Evolutionary conservation across 306 rosid species (phyloP), one percentile per base, ranked within the genome.

Genomic region (Sesbania bispinosa): DNA sequence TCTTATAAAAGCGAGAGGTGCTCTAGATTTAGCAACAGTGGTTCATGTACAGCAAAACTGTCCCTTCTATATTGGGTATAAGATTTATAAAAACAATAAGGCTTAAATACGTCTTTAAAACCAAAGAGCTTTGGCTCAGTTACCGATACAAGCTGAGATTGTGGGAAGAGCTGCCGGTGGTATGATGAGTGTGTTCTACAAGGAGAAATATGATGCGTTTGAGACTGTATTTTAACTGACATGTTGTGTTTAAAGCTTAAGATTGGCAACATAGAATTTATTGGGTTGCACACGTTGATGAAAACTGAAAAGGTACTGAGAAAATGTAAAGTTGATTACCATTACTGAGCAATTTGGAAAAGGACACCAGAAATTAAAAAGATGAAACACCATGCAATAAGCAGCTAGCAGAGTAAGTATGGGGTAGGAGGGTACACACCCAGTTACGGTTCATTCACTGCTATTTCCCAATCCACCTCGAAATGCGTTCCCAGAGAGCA

Each of bases 401-500:
- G 11, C 10, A 5, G 65, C n/a, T n/a, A n/a, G n/a, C n/a, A n/a
- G n/a, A n/a, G n/a, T n/a, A n/a, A n/a, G n/a, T n/a, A n/a, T n/a
- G n/a, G n/a, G n/a, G n/a, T n/a, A n/a, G n/a, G n/a, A n/a, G n/a
- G n/a, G n/a, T n/a, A n/a, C n/a, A n/a, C n/a, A n/a, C n/a, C n/a
- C n/a, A n/a, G n/a, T n/a, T n/a, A n/a, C n/a, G n/a, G n/a, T n/a
- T n/a, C n/a, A n/a, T 75, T 62, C 77, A 77, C 74, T 64, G 74
- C 76, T 73, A 74, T 48, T 81, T 75, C 73, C 62, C 80, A 78
- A 86, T 80, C 81, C 75, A 55, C 70, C 67, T 86, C 74, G 85
- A 68, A 58, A 59, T 69, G 78, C 73, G 91, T 84, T 73, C 79
- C 8, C 39, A 35, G 39, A 7, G 7, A 35, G n/a, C n/a, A n/a